Evolutionary conservation across 1,139 yeast species (phyloP).

Genomic region (Eremothecium coryli): DNA sequence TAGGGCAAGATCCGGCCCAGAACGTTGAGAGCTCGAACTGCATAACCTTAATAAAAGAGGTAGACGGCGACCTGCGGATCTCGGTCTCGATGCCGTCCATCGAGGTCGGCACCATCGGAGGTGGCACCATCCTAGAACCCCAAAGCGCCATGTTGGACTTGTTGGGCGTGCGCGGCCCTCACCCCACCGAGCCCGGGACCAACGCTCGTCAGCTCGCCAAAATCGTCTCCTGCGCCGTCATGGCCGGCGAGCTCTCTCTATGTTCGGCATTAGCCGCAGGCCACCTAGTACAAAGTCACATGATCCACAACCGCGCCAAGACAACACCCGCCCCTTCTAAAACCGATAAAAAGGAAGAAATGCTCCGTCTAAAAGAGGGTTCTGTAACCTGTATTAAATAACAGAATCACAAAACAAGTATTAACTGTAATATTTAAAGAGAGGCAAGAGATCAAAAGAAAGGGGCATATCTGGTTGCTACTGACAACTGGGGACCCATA

Average conservation of each 20-base stretch:
- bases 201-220: constrained; percentile 94
- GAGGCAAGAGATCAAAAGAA: too few relatives aligned
- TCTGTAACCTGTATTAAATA: constrained; percentile 62
- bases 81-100: constrained; percentile 98
- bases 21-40: constrained; percentile 96
- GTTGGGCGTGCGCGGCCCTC: constrained; percentile 93
- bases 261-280: constrained; percentile 97
- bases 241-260: constrained; percentile 92
- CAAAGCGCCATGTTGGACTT: constrained; percentile 94
- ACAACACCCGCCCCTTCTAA: constrained; percentile 21
- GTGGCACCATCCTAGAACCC: constrained; percentile 96
- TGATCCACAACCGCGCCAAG: constrained; percentile 77
- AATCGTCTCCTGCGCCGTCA: constrained; percentile 86
- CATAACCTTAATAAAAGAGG: constrained; percentile 86
- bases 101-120: constrained; percentile 98
- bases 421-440: too few relatives aligned
- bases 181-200: constrained; percentile 85
- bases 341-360: not conserved
- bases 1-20: constrained; percentile 99
- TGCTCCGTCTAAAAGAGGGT: constrained; percentile 45
- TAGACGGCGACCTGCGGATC: constrained; percentile 72
- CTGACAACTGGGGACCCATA: too few relatives aligned
- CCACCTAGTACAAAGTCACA: constrained; percentile 94
- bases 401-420: not conserved
- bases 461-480: too few relatives aligned